Percentiles rank a stretch among this genome's conserved stretches.
Evolutionary conservation across 345 rosid species (phyloP).

Genomic region (Anastatica hierochuntica): DNA sequence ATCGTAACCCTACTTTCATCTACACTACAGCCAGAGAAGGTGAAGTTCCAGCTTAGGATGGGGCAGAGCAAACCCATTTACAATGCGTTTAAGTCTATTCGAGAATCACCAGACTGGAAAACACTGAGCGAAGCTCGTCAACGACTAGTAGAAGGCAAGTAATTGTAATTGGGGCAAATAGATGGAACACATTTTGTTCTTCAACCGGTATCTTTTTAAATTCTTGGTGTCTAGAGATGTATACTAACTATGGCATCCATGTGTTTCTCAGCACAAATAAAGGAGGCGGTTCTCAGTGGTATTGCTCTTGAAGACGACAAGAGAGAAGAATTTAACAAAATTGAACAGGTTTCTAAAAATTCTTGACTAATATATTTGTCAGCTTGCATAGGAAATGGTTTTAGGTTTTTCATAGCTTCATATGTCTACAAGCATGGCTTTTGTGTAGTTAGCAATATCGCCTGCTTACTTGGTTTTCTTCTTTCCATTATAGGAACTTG

Average conservation of each 20-base stretch:
- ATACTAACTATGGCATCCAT: conserved; percentile 15
- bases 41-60: conserved; percentile 41
- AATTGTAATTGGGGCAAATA: neutral
- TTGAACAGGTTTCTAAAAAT: conserved; percentile 60
- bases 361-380: neutral
- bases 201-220: neutral
- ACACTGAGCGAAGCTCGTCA: conserved; percentile 55
- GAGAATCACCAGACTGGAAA: conserved; percentile 62
- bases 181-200: neutral
- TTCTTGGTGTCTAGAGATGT: neutral
- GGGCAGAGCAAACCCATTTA: conserved; percentile 88
- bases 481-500: conserved; percentile 52
- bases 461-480: neutral
- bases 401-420: neutral
- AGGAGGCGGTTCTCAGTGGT: conserved; percentile 89
- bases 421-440: neutral
- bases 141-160: conserved; percentile 71
- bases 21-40: conserved; percentile 27
- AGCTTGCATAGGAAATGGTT: conserved; percentile 1
- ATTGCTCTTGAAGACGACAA: conserved; percentile 82
- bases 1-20: neutral
- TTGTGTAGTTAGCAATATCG: neutral
- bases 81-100: conserved; percentile 64
- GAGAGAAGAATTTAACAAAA: conserved; percentile 81
- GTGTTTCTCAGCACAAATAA: conserved; percentile 53